Conservation (phyloP, 2,329 filamentous ascomycete genomes). For the Pestalotiopsis sp. region DNA sequence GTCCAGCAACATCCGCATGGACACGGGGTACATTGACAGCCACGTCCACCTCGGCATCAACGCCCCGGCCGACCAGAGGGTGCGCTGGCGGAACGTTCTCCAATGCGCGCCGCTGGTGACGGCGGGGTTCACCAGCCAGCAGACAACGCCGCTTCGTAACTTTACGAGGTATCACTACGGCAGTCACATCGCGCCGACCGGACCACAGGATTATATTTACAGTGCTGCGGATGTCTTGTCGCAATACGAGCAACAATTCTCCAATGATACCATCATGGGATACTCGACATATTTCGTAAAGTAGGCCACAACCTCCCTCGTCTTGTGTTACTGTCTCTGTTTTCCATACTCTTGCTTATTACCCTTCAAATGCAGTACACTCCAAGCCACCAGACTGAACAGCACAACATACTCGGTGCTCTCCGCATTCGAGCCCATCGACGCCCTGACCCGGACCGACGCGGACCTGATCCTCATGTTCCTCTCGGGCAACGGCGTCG, state of each 20-base stretch:
- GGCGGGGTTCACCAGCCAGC: background rate
- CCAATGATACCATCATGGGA: background rate
- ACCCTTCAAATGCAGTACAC: no score
- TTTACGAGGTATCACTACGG: conserved; percentile 12
- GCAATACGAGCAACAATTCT: background rate
- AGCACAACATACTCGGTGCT: background rate
- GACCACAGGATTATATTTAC: background rate
- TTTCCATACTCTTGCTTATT: no score
- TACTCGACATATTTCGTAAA: background rate
- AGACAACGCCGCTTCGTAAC: background rate
- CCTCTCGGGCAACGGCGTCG: conserved; percentile 20
- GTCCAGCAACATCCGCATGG: conserved; percentile 12
- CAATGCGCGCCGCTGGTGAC: conserved; percentile 17
- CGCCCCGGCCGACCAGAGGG: conserved; percentile 8
- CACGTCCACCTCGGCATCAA: conserved; percentile 19
- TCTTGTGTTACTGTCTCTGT: no score
- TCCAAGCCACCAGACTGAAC: background rate
- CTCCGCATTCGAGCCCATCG: conserved; percentile 3
- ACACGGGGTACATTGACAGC: conserved; percentile 20
- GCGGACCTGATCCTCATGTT: conserved; percentile 15
- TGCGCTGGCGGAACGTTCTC: conserved; percentile 15
- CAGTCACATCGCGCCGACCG: background rate
- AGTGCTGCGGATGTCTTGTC: background rate
- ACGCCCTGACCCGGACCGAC: background rate
- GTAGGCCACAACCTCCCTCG: no score